Evolutionary conservation across 2,329 filamentous ascomycete genomes (phyloP), one percentile per base, ranked within the genome.

Genomic region (Hymenoscyphus fraxineus): DNA sequence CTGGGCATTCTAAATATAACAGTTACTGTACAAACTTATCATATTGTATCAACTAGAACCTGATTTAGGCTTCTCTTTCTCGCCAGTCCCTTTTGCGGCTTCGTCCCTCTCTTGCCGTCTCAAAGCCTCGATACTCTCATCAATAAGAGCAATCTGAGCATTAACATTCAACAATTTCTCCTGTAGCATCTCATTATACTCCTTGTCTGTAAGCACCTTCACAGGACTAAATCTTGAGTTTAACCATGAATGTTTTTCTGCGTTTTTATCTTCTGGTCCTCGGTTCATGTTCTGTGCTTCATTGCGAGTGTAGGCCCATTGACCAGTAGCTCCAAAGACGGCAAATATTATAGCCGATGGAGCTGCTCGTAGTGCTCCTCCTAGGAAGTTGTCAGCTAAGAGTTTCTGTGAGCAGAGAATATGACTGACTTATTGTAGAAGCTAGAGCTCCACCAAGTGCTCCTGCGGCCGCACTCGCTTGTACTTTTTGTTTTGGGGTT

Each of bases 71-170:
- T 57, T 57, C 13, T 57, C 55, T 3, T n/a, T 57, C 27, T 57
- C 55, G 32, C 7, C 6, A 38, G 4, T 38, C 16, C 1, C 55
- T 35, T 32, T 38, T 9, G 55, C 27, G 22, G 6, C 55, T 19
- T 35, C 31, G 19, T 57, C 55, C 6, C 40, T 41, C 19, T 61
- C 60, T 35, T 61, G 31, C 15, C 10, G 19, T 57, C 51, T 61
- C 35, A 88, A 73, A 47, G 77, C 80, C 58, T 81, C 83, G 69
- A 95, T 91, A 72, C 86, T 87, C 62, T 94, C 91, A 71, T 95
- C 90, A 41, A 94, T 81, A 5, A 95, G 76, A 0, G 90, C 87
- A 75, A 95, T 92, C 66, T 94, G 89, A 0, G 85, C 89, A 68
- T 95, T 88, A 2, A 94, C 78, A 67, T 81, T 83, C 32, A 94